Evolutionary conservation across 495 filamentous ascomycete genomes (phyloP).

Genomic region (Usnea hakonensis): DNA sequence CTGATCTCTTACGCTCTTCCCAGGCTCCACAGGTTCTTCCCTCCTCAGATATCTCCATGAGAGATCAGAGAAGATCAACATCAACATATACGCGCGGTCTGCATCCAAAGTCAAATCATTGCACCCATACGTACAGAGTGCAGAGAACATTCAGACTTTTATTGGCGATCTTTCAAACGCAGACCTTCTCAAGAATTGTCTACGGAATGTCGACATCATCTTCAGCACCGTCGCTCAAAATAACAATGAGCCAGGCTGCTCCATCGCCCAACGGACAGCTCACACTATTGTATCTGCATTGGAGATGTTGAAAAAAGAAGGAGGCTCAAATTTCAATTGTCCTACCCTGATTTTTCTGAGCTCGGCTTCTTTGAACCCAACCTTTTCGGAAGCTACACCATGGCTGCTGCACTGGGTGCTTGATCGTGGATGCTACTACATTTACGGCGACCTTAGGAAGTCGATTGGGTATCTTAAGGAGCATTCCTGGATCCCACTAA

Average conservation of each 20-base stretch:
- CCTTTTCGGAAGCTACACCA: not conserved
- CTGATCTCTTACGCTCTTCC: not conserved
- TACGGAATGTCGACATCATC: constrained; percentile 1
- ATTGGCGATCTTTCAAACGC: constrained; percentile 5
- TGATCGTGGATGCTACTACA: not conserved
- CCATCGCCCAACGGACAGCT: constrained; percentile 1
- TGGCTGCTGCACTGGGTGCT: constrained; percentile 7
- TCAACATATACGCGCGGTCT: constrained; percentile 12
- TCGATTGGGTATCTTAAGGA: not conserved
- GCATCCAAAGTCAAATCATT: constrained; percentile 4
- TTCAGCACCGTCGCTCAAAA: constrained; percentile 8
- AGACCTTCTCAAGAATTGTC: constrained; percentile 5
- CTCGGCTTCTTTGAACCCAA: constrained; percentile 9
- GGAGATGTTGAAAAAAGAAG: not conserved
- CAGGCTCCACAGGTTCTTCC: constrained; percentile 5
- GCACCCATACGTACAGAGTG: not conserved
- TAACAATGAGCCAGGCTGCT: constrained; percentile 9
- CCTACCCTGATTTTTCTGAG: constrained; percentile 1
- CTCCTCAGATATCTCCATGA: constrained; percentile 11
- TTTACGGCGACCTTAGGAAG: constrained; percentile 1
- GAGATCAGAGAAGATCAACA: not conserved
- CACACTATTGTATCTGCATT: constrained; percentile 4
- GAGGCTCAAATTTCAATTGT: not conserved
- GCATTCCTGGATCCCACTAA: constrained; percentile 5
- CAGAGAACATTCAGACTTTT: not conserved